These are phyloP conservation scores for Aspergillus brunneoviolaceus DNA, from an alignment of 2,329 filamentous ascomycete genomes.

Conservation along the genomic window DNA sequence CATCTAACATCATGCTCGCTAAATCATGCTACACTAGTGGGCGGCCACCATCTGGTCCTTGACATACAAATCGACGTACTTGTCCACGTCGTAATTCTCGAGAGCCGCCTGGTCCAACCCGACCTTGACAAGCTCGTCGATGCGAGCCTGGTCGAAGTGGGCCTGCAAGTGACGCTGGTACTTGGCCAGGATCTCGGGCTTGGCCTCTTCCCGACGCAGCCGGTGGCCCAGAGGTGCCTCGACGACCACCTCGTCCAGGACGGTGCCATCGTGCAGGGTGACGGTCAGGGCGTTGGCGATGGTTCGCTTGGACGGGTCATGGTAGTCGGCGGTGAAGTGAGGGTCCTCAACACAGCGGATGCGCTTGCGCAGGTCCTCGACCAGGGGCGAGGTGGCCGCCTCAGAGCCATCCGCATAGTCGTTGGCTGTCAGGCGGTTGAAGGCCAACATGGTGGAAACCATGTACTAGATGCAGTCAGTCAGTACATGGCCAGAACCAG, in stretches of 20 bases:
- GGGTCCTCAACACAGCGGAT: constrained; percentile 97
- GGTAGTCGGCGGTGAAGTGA: constrained; percentile 92
- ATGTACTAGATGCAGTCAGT: constrained; percentile 65
- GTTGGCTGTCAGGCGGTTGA: constrained; percentile 85
- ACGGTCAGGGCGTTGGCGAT: constrained; percentile 97
- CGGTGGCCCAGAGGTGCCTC: constrained; percentile 94
- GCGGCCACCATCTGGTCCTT: constrained; percentile 50
- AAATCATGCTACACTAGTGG: constrained; percentile 15
- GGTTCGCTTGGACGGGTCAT: constrained; percentile 86
- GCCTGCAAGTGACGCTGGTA: constrained; percentile 88
- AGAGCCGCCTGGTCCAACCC: constrained; percentile 73
- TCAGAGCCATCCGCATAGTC: constrained; percentile 94
- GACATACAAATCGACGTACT: constrained; percentile 86
- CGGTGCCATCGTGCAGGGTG: constrained; percentile 88
- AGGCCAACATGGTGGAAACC: constrained; percentile 93
- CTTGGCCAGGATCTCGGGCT: constrained; percentile 94
- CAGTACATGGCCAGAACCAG: constrained; percentile 15
- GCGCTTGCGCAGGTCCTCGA: constrained; percentile 88
- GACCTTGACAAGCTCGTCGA: constrained; percentile 79
- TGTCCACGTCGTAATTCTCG: constrained; percentile 79
- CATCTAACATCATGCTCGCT: background rate
- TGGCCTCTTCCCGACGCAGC: constrained; percentile 88
- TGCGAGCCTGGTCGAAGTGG: constrained; percentile 74
- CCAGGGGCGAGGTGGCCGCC: constrained; percentile 82
- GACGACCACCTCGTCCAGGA: constrained; percentile 85